These are phyloP conservation scores for Fonsecaea erecta DNA, from an alignment of 2,329 filamentous ascomycete species.

Conservation along the genomic window DNA sequence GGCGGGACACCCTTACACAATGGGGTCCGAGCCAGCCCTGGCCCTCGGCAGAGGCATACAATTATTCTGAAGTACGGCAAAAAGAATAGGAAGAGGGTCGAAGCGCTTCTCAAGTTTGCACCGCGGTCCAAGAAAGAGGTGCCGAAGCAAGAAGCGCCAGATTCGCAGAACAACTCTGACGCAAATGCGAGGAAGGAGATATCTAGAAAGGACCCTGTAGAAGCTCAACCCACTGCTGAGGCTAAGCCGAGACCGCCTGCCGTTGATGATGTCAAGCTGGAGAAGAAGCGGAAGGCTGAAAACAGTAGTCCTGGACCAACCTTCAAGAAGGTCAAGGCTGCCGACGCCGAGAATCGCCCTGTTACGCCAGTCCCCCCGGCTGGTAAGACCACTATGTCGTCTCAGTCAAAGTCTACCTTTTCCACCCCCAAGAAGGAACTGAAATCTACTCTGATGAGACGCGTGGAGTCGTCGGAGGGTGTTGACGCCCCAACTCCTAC, in stretches of 20 bases:
- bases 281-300: slow-evolving; percentile 34
- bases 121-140: slow-evolving; percentile 35
- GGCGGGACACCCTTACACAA: slow-evolving; percentile 26
- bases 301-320: slow-evolving; percentile 23
- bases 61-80: slow-evolving; percentile 59
- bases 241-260: slow-evolving; percentile 11
- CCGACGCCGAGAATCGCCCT: slow-evolving; percentile 40
- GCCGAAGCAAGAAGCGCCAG: slow-evolving; percentile 19
- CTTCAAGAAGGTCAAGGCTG: slow-evolving; percentile 38
- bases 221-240: slow-evolving; percentile 34
- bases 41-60: slow-evolving; percentile 44
- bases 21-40: slow-evolving; percentile 33
- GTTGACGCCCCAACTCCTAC: slow-evolving; percentile 49
- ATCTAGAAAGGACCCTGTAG: slow-evolving; percentile 27
- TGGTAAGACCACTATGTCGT: slow-evolving; percentile 42
- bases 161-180: slow-evolving; percentile 1
- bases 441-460: slow-evolving; percentile 45
- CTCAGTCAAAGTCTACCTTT: slow-evolving; percentile 39
- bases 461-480: slow-evolving; percentile 45
- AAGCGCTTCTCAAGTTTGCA: slow-evolving; percentile 51
- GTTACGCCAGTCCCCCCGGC: slow-evolving; percentile 45
- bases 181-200: slow-evolving; percentile 23
- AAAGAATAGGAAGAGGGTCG: slow-evolving; percentile 54
- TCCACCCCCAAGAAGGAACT: slow-evolving; percentile 52
- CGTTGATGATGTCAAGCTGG: slow-evolving; percentile 21